Evolutionary conservation across 192 early-diverging fungal genomes (phyloP).

Genomic region (Rhizophagus clarus): DNA sequence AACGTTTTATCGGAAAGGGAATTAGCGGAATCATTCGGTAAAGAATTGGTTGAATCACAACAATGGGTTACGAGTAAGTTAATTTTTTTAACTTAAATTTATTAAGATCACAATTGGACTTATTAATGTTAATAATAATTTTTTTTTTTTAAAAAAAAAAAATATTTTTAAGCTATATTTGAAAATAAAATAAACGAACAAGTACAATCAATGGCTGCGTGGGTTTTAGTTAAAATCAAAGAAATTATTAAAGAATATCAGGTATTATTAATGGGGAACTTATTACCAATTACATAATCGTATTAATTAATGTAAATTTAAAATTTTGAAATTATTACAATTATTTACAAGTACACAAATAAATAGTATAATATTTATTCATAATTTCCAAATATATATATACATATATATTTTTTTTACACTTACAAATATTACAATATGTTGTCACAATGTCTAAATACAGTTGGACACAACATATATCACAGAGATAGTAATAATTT

Average conservation of each 20-base stretch:
- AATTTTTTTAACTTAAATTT: background rate
- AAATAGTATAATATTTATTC: no score
- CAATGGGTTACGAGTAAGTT: constrained; percentile 26
- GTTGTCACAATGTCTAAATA: no score
- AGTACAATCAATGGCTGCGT: background rate
- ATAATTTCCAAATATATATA: no score
- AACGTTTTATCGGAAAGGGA: constrained; percentile 3
- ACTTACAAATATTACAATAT: no score
- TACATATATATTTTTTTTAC: no score
- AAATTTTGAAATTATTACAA: no score
- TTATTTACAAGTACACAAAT: no score
- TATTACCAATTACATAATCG: constrained; percentile 22
- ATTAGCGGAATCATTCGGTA: constrained; percentile 10
- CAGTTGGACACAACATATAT: no score
- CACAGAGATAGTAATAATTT: background rate
- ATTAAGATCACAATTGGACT: no score
- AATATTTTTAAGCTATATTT: constrained; percentile 17
- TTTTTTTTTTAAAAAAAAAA: no score
- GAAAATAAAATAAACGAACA: constrained; percentile 8
- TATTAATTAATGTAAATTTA: no score
- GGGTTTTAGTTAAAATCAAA: constrained; percentile 21
- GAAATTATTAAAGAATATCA: constrained; percentile 12
- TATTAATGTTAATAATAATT: no score
- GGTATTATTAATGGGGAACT: constrained; percentile 9
- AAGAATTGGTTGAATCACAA: constrained; percentile 27